phyloP scores from a whole-genome alignment of 306 rosid genomes.

The Glycine latifolia region DNA sequence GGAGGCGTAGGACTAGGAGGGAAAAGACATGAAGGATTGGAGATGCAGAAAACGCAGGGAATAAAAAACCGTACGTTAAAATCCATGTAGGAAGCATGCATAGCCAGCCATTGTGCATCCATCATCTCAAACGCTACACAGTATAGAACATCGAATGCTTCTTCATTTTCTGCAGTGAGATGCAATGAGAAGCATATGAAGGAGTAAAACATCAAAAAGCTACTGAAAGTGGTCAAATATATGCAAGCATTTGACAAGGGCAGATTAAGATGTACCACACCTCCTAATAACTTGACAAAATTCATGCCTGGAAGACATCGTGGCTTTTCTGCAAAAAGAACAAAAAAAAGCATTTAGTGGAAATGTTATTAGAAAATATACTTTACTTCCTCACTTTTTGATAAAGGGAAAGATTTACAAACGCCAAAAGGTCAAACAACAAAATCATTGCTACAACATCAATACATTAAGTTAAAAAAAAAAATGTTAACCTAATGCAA shows the following conservation, averaged over 20 bases:
- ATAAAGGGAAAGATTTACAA: slow-evolving; percentile 28
- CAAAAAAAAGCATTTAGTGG: background rate
- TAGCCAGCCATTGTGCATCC: slow-evolving; percentile 98
- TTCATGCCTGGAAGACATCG: slow-evolving; percentile 82
- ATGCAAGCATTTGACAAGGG: slow-evolving; percentile 18
- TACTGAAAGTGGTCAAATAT: slow-evolving; percentile 9
- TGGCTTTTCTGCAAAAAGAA: slow-evolving; percentile 70
- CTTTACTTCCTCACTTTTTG: slow-evolving; percentile 3
- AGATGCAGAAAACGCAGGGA: slow-evolving; percentile 32
- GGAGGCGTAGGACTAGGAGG: background rate
- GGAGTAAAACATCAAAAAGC: slow-evolving; percentile 16
- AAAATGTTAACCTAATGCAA: slow-evolving; percentile 14
- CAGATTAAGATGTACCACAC: slow-evolving; percentile 45
- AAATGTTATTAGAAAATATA: slow-evolving; percentile 23
- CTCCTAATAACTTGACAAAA: slow-evolving; percentile 85
- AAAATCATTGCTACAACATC: slow-evolving; percentile 13
- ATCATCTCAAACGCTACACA: slow-evolving; percentile 92
- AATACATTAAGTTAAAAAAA: background rate
- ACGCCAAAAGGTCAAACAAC: background rate
- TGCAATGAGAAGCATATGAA: slow-evolving; percentile 36
- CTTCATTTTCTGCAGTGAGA: slow-evolving; percentile 76
- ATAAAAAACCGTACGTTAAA: slow-evolving; percentile 70
- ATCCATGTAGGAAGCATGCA: slow-evolving; percentile 95
- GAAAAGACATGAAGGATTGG: background rate
- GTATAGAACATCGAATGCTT: slow-evolving; percentile 78